These are phyloP conservation scores for Chlorella sorokiniana DNA, from an alignment of 139 green algal species.

Conservation along the genomic window DNA sequence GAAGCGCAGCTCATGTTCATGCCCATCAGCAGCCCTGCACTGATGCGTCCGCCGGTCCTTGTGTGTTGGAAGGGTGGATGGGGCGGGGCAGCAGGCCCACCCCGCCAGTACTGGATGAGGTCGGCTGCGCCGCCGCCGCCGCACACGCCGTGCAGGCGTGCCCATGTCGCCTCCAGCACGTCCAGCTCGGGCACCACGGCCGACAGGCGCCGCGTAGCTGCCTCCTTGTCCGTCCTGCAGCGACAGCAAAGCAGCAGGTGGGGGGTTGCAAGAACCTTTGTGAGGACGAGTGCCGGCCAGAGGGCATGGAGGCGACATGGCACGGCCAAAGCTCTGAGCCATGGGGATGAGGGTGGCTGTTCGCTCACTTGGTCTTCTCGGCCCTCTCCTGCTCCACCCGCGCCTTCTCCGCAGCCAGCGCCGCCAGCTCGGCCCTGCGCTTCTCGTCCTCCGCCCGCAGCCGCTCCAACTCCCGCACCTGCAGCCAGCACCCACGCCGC, in stretches of 20 bases:
- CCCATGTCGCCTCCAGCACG: constrained; percentile 81
- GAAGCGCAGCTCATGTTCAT: background rate
- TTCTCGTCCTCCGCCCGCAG: constrained; percentile 72
- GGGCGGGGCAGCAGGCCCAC: constrained; percentile 37
- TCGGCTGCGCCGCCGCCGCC: constrained; percentile 72
- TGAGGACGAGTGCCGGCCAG: too few relatives aligned
- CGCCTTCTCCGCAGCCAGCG: constrained; percentile 56
- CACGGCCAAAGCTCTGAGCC: background rate
- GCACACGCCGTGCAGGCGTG: constrained; percentile 73
- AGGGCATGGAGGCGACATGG: background rate
- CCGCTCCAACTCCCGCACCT: constrained; percentile 81
- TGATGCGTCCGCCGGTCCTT: background rate
- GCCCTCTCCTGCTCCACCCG: constrained; percentile 63
- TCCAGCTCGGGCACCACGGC: constrained; percentile 77
- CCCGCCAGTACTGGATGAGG: constrained; percentile 82
- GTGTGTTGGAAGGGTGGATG: too few relatives aligned
- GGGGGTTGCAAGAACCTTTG: too few relatives aligned
- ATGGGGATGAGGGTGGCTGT: too few relatives aligned
- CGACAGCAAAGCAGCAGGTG: background rate
- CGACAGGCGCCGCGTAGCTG: background rate
- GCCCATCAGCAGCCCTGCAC: background rate
- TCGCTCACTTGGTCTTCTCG: constrained; percentile 20
- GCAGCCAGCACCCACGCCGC: too few relatives aligned
- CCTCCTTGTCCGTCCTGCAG: constrained; percentile 21
- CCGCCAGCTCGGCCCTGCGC: constrained; percentile 59